Evolutionary conservation across 768 basidiomycete genomes (phyloP).

Genomic region (Mycena albidolilacea): DNA sequence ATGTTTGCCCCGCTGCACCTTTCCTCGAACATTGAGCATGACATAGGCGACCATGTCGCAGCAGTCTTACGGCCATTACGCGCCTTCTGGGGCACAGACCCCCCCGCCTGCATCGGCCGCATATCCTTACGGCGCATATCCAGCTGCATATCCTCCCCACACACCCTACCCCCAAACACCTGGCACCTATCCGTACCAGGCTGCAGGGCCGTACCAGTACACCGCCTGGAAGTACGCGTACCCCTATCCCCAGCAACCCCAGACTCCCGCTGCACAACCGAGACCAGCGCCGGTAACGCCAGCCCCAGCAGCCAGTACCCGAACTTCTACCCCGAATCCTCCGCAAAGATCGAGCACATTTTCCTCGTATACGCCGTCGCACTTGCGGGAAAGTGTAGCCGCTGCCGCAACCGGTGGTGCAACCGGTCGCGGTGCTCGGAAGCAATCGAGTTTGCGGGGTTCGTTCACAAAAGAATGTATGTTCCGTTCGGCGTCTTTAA

Average conservation of each 20-base stretch:
- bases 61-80: slow-evolving; percentile 28
- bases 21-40: slow-evolving; percentile 2
- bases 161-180: slow-evolving; percentile 30
- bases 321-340: slow-evolving; percentile 35
- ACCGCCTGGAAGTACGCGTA: slow-evolving; percentile 29
- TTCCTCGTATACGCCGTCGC: slow-evolving; percentile 33
- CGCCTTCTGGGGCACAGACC: slow-evolving; percentile 29
- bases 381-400: slow-evolving; percentile 41
- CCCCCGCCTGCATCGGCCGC: slow-evolving; percentile 24
- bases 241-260: slow-evolving; percentile 21
- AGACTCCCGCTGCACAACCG: slow-evolving; percentile 16
- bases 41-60: slow-evolving; percentile 26
- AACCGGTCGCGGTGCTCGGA: slow-evolving; percentile 66
- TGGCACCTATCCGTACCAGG: slow-evolving; percentile 29
- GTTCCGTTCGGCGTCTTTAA: slow-evolving; percentile 45
- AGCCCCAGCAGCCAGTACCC: slow-evolving; percentile 14
- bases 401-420: slow-evolving; percentile 56
- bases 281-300: slow-evolving; percentile 21
- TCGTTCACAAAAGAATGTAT: slow-evolving; percentile 86
- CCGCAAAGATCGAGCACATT: slow-evolving; percentile 36
- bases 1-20: too few species aligned
- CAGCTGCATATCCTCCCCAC: slow-evolving; percentile 22
- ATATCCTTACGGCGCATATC: slow-evolving; percentile 29
- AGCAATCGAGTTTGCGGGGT: slow-evolving; percentile 80
- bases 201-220: slow-evolving; percentile 29